Conservation (phyloP, 805 yeast genomes). For the Barnettozyma californica region DNA sequence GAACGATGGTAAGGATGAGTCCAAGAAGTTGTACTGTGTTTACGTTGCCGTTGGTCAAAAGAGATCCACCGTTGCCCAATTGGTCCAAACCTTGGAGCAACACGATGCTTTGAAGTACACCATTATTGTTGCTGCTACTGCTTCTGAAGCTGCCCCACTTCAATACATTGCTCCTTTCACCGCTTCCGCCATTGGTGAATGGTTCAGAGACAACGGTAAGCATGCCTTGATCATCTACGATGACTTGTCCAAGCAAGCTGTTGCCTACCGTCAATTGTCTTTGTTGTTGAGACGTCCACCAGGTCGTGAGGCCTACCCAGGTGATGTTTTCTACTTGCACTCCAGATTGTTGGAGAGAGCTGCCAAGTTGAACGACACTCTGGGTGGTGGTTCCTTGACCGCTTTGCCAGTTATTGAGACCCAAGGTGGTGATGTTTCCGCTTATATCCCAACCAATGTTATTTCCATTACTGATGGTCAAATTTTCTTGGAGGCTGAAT, state of each 20-base stretch:
- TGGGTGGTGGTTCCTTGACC: constrained; percentile 92
- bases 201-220: constrained; percentile 99
- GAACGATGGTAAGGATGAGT: constrained; percentile 92
- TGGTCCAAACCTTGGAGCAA: constrained; percentile 98
- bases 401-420: constrained; percentile 96
- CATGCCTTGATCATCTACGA: constrained; percentile 97
- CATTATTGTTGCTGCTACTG: constrained; percentile 98
- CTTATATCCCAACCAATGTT: constrained; percentile 96
- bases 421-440: constrained; percentile 99
- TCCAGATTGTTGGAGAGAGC: constrained; percentile 95
- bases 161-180: constrained; percentile 99
- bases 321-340: constrained; percentile 24
- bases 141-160: constrained; percentile 99
- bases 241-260: constrained; percentile 99
- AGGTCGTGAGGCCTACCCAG: constrained; percentile 25
- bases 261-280: constrained; percentile 99
- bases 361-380: constrained; percentile 87
- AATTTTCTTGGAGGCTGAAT: constrained; percentile 98
- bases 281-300: constrained; percentile 64
- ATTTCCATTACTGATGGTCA: constrained; percentile 97
- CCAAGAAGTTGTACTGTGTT: constrained; percentile 98
- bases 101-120: constrained; percentile 97
- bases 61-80: constrained; percentile 99
- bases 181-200: constrained; percentile 98
- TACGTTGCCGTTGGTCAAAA: constrained; percentile 99